Base-by-base conservation (phyloP, 2,329 filamentous ascomycete species). In the Cercospora sojina region DNA sequence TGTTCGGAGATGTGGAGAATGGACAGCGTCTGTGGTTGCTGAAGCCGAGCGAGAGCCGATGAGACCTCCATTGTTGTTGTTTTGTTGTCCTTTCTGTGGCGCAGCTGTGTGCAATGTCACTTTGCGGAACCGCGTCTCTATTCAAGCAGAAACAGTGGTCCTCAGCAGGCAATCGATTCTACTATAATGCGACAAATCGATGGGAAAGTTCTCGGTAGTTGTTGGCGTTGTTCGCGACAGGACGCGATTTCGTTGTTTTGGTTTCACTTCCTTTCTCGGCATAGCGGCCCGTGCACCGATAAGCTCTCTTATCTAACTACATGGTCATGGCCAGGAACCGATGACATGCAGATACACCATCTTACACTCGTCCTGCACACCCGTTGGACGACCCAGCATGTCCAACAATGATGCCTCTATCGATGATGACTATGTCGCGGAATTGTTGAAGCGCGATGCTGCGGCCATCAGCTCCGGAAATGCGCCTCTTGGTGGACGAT, bases 371-470 rank as follows among this genome's bases (percentile, higher is more conserved):
- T 5, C 8, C n/a, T 27, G 16, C 7, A 49, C 3, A 49, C 12
- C 8, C 5, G n/a, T 23, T 23, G 41, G 16, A 31, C 25, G 4
- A 2, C n/a, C n/a, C 41, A 47, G 8, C 58, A 47, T 43, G 41
- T 47, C 58, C 41, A 60, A 35, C n/a, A 35, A 31, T 6, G 7
- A 38, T 25, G 29, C 25, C 13, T 13, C 29, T 4, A 13, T 59
- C 56, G 88, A 88, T 20, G 91, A 96, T 76, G 90, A 92, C 60
- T 92, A 93, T 74, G 88, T 97, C 69, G 92, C 92, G 16, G 85
- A 85, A 57, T 82, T 97, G n/a, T 83, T 98, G 38, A 87, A 88
- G 59, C 87, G 90, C 71, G 93, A 97, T 78, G 93, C 93, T 12
- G 88, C 35, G 16, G 43, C 3, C 58, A 47, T 27, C 23, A 16